Evolutionary conservation across 805 yeast species (phyloP), one percentile per base, ranked within the genome.

Genomic region (Myxozyma geophila): DNA sequence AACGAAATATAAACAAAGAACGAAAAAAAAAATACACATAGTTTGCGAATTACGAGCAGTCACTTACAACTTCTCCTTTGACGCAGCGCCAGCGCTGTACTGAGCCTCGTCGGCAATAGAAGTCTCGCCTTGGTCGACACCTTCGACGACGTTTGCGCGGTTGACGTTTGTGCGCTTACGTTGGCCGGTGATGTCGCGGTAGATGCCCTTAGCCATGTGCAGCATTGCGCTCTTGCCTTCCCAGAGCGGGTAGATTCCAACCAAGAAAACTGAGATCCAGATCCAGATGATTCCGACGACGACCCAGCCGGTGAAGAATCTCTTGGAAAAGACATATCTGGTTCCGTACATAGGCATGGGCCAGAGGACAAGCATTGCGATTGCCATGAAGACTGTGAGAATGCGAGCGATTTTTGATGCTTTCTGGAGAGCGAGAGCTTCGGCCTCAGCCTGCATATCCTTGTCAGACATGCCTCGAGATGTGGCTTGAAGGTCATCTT

Each of bases 321-420:
- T 76, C 73, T 83, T 85, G 53, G 88, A 83, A 75, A 89, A 90
- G 49, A 90, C 79, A 71, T 90, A 90, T 1, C 81, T 79, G 9
- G 87, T 74, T 36, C 93, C 96, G 74, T 86, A 89, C 92, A 89
- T 86, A 69, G 96, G 96, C 88, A 89, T 87, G 71, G 96, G 96
- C 92, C 92, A 89, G 40, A 90, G 73, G 33, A 90, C 81, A 37
- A 89, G 77, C 54, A 89, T 76, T 52, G 86, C 79, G 10, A 88
- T 66, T 8, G 89, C 85, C 71, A 69, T 60, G 52, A 59, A 53
- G 17, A 70, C 62, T 4, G 70, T 63, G 13, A 63, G 58, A 15
- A 47, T 28, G 4, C 68, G 55, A 7, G 70, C 71, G 54, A 68
- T 66, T 46, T 59, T 67, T 40, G 68, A 58, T 7, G 70, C 64